Evolutionary conservation across 176 grass and related monocot species (phyloP), one percentile per base, ranked within the genome.

Genomic region (Raddia distichophylla): DNA sequence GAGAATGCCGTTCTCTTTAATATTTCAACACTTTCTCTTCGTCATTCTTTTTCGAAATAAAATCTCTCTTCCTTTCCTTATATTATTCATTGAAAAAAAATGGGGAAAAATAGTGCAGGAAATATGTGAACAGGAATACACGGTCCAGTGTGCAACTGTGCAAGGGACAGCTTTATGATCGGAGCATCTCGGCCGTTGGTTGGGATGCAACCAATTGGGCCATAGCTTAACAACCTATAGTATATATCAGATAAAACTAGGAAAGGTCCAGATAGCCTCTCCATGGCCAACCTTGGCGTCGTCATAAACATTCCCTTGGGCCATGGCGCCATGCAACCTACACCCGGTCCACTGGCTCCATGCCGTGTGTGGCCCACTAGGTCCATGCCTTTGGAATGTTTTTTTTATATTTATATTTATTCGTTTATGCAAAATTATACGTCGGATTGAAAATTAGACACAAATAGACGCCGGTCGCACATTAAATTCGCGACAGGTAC

Each of bases 271-370:
- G 49, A 11, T 65, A 79, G 74, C 83, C 82, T 83, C 91, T 81
- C 75, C 58, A 61, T 83, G 82, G 87, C 93, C 87, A 89, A 83
- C 86, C 64, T 90, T 54, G 69, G 74, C 74, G 54, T 47, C 74
- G 45, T 86, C 50, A 71, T 83, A 59, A 70, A 70, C 56, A 42
- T 32, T 70, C 18, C 43, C 10, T 50, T 83, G 87, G 69, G 74
- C 79, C 87, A 89, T 65, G 52, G 33, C 10, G 71, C 10, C 77
- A 78, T 77, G 73, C 76, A 18, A 50, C 78, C 64, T 74, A 63
- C 49, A 76, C 52, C 78, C 79, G 34, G 75, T 80, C 57, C 16
- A 51, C 18, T 6, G 19, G 47, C 10, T 33, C 8, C 27, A 5
- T 40, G 20, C 51, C 78, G 70, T 75, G 69, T 11, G 61, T 64